Evolutionary conservation across 1,139 yeast genomes (phyloP), one percentile per base, ranked within the genome.

Genomic region (Taphrina confusa): DNA sequence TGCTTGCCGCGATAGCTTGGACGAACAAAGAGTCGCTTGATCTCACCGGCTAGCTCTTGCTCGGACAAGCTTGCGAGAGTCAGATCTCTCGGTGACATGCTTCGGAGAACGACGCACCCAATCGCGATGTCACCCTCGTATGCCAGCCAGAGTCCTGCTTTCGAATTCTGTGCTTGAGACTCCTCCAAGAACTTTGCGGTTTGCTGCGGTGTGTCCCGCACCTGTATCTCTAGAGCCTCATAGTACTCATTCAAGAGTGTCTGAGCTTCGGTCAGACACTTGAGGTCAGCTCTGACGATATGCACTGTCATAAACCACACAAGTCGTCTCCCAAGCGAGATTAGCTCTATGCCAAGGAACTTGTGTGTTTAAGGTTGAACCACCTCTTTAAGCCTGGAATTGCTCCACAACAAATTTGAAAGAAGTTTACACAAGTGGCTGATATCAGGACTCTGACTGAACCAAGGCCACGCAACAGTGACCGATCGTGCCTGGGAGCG

Each of bases 1-100:
- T 45, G 11, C 16, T 22, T 23, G n/a, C 58, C 51, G 12, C 58
- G 50, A 34, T 54, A 33, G 16, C 14, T 30, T 6, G 45, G 50
- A 1, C 51, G 50, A 6, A 54, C 58, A 27, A 42, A 54, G 20
- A 54, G 45, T 27, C 58, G 3, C 36, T 54, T 54, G 51, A 45
- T 25, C 31, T 54, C 58, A n/a, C 52, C 52, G 8, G 22, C 42
- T 8, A 2, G 9, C 12, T 6, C 22, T 8, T 33, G 42, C 6
- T 47, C 42, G 9, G 39, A 31, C 20, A 47, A 23, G 8, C 28
- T 22, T 11, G 52, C 52, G 18, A 25, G n/a, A 12, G 30, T 33
- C 20, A 44, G 34, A 12, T 34, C 40, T 18, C 23, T 45, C 11
- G 16, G n/a, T 14, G 28, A 27, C n/a, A 54, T 25, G 12, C 20